phyloP scores from a whole-genome alignment of 306 rosid species.

The Castanea mollissima region DNA sequence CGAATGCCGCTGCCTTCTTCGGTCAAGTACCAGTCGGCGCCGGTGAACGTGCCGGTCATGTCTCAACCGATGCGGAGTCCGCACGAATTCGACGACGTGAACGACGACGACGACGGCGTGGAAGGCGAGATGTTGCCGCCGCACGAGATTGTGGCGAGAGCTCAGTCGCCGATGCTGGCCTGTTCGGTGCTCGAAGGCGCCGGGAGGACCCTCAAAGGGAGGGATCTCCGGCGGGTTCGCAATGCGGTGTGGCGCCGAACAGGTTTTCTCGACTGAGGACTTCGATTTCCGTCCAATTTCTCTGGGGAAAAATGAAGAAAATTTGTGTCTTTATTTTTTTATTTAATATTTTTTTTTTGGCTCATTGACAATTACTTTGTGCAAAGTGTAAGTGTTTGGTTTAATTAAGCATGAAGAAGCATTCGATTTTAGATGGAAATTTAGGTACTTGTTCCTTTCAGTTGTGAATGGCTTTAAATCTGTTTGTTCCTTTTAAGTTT shows the following conservation, averaged over 20 bases:
- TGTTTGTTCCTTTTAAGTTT: not conserved
- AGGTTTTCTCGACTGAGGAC: slow-evolving; percentile 67
- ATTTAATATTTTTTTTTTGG: too few species aligned
- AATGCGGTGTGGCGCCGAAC: slow-evolving; percentile 73
- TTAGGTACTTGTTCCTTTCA: not conserved
- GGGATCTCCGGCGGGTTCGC: slow-evolving; percentile 70
- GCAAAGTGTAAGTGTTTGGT: not conserved
- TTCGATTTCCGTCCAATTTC: slow-evolving; percentile 5
- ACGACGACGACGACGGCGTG: slow-evolving; percentile 20
- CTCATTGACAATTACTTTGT: not conserved
- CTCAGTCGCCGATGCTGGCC: slow-evolving; percentile 54
- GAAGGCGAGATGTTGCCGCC: slow-evolving; percentile 75
- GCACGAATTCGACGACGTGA: slow-evolving; percentile 32
- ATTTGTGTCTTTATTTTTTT: not conserved
- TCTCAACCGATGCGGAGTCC: slow-evolving; percentile 34
- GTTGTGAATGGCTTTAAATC: not conserved
- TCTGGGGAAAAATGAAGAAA: slow-evolving; percentile 6
- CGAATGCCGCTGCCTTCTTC: slow-evolving; percentile 31
- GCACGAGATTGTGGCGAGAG: slow-evolving; percentile 61
- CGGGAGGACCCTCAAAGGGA: slow-evolving; percentile 74
- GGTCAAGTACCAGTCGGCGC: slow-evolving; percentile 68
- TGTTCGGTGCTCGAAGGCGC: slow-evolving; percentile 81
- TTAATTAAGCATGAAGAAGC: slow-evolving; percentile 2
- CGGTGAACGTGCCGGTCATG: slow-evolving; percentile 62
- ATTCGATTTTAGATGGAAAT: not conserved